Base-by-base conservation (phyloP, 2,329 filamentous ascomycete genomes). In the Graphiopsis chlorocephala region DNA sequence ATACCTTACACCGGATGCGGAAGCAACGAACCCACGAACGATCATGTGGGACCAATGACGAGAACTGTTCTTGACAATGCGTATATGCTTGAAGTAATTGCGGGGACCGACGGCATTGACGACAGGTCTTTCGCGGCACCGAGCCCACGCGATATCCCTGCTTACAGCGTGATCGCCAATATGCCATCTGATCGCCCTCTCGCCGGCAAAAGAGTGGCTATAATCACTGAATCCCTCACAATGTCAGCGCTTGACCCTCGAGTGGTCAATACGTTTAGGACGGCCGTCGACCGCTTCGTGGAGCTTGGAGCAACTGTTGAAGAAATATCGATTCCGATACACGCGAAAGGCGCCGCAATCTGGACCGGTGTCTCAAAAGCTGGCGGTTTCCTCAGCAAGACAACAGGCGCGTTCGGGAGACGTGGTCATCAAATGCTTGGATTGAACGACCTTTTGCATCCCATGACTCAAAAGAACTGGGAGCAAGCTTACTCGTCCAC, bases 401-500 rank as follows among this genome's bases (percentile, higher is more conserved):
- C 48, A 59, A 78, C 68, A 23, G 73, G 74, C 4, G 67, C 73
- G 1, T 76, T 74, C 28, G 83, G 84, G 0, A 75, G 83, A 35
- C 74, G 83, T 33, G 81, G 81, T 0, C 78, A 85, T 4, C 78
- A 79, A 14, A 78, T 85, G 70, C 79, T 80, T 1, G 80, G 83
- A n/a, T 78, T 85, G 35, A 83, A 86, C 65, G 71, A 76, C 5
- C 76, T 80, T 3, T 74, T 80, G n/a, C 75, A 79, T 10, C 57
- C 57, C 2, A 60, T 60, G 57, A 80, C 78, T 57, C 75, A 80
- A 26, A 75, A 79, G 7, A 81, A 79, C 60, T 87, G 85, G 71
- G 78, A 84, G 45, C 80, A 82, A 38, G 77, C 83, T 1, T 84
- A 84, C 69, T 81, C 78, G 15, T 81, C 82, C 0, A 85, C 83